Percentiles rank a stretch among this genome's conserved stretches.
Conservation (phyloP, 208 protist genomes). For the Wallacemonas sp. region DNA sequence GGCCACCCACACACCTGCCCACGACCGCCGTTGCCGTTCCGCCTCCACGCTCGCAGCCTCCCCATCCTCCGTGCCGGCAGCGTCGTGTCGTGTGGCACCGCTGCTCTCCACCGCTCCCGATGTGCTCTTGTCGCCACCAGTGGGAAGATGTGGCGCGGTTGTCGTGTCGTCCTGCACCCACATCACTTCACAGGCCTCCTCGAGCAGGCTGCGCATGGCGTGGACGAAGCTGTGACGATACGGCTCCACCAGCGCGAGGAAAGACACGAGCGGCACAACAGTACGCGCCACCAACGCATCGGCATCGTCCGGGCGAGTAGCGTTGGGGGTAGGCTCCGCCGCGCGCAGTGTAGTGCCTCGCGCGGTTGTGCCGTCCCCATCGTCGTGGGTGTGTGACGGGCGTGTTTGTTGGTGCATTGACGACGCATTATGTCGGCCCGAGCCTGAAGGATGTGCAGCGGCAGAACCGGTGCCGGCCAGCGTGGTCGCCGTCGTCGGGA, state of each 20-base stretch:
- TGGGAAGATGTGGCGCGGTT: too few relatives aligned
- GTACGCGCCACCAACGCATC: constrained; percentile 6
- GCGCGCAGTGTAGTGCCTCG: too few relatives aligned
- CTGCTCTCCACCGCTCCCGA: too few relatives aligned
- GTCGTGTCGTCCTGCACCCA: constrained; percentile 23
- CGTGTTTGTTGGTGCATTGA: too few relatives aligned
- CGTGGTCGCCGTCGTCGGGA: not conserved
- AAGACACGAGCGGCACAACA: constrained; percentile 27
- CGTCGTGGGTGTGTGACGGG: too few relatives aligned
- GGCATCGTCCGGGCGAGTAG: not conserved
- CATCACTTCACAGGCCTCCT: constrained; percentile 29
- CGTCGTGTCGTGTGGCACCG: too few relatives aligned
- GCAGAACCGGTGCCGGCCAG: too few relatives aligned
- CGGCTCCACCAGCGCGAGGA: constrained; percentile 26
- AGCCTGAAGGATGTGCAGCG: too few relatives aligned
- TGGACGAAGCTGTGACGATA: constrained; percentile 18
- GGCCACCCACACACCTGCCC: constrained; percentile 37
- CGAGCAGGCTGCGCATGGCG: constrained; percentile 23
- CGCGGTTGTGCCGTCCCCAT: not conserved
- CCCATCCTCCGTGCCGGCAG: too few relatives aligned
- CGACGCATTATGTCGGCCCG: too few relatives aligned
- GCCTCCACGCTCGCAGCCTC: not conserved
- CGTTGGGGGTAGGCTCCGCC: too few relatives aligned
- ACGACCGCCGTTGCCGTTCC: constrained; percentile 11
- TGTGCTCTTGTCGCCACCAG: too few relatives aligned